These are phyloP conservation scores for Cenchrus purpureus DNA, from an alignment of 176 grass and related monocot genomes.

Conservation along the genomic window DNA sequence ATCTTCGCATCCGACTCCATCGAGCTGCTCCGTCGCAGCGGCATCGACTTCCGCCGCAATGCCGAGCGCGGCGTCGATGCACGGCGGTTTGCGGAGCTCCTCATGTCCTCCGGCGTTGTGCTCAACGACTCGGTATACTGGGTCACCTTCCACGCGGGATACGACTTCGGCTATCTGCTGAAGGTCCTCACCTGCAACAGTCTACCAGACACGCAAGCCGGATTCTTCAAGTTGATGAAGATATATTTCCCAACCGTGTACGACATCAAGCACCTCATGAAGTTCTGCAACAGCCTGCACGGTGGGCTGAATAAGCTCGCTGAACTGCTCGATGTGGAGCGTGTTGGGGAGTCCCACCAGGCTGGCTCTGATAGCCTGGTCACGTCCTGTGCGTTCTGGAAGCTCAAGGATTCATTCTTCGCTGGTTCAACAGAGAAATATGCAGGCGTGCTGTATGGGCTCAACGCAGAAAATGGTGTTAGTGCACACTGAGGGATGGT, in stretches of 20 bases:
- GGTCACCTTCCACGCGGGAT: slow-evolving; percentile 94
- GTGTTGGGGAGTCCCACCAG: slow-evolving; percentile 91
- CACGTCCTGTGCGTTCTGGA: slow-evolving; percentile 81
- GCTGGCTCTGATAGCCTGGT: slow-evolving; percentile 93
- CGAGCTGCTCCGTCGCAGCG: slow-evolving; percentile 86
- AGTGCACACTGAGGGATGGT: slow-evolving; percentile 63
- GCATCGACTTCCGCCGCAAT: slow-evolving; percentile 88
- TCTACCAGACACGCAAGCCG: slow-evolving; percentile 74
- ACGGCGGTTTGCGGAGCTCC: slow-evolving; percentile 72
- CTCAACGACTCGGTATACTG: slow-evolving; percentile 88
- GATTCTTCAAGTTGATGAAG: slow-evolving; percentile 86
- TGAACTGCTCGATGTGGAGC: slow-evolving; percentile 90
- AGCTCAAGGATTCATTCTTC: slow-evolving; percentile 86
- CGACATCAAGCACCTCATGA: slow-evolving; percentile 98
- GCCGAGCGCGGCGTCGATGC: slow-evolving; percentile 73
- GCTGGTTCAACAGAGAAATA: slow-evolving; percentile 85
- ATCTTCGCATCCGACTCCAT: slow-evolving; percentile 89
- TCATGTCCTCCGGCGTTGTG: slow-evolving; percentile 94
- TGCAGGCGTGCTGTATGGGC: slow-evolving; percentile 91
- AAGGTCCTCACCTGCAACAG: slow-evolving; percentile 87
- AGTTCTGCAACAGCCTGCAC: slow-evolving; percentile 97
- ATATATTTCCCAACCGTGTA: slow-evolving; percentile 93
- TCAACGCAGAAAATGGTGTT: slow-evolving; percentile 84
- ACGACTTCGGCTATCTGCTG: slow-evolving; percentile 92
- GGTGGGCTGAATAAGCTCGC: slow-evolving; percentile 96